These are phyloP conservation scores for Delphinella strobiligena DNA, from an alignment of 2,329 filamentous ascomycete genomes.

Conservation along the genomic window DNA sequence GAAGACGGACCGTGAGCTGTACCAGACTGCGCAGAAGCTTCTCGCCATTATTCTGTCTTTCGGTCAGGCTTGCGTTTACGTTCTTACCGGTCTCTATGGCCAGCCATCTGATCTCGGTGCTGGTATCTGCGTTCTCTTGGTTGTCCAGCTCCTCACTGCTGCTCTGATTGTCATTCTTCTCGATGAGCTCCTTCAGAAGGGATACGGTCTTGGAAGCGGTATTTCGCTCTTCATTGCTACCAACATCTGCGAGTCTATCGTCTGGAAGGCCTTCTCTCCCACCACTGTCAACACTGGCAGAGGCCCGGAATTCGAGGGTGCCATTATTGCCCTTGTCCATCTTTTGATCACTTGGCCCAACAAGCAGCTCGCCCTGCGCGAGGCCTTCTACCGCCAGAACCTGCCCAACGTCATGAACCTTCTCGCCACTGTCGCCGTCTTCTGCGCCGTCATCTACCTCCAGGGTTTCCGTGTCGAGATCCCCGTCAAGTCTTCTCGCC, in stretches of 20 bases:
- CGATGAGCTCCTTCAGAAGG: constrained; percentile 98
- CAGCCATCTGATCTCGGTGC: constrained; percentile 93
- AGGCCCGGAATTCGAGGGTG: constrained; percentile 97
- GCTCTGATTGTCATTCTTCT: constrained; percentile 98
- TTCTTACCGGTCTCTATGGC: constrained; percentile 95
- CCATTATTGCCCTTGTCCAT: constrained; percentile 95
- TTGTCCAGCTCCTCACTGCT: constrained; percentile 94
- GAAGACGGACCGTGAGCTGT: constrained; percentile 98
- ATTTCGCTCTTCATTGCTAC: constrained; percentile 99
- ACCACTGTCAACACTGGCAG: constrained; percentile 99
- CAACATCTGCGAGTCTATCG: constrained; percentile 99
- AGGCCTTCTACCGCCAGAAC: constrained; percentile 99
- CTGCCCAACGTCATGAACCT: constrained; percentile 99
- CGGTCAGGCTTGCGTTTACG: constrained; percentile 94
- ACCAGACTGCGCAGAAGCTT: constrained; percentile 97
- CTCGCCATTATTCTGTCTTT: constrained; percentile 96
- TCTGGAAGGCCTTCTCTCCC: constrained; percentile 99
- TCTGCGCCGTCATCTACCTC: constrained; percentile 93
- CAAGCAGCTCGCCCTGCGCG: constrained; percentile 96
- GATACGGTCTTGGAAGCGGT: constrained; percentile 94
- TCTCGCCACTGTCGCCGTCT: constrained; percentile 81
- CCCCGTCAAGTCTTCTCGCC: constrained; percentile 97
- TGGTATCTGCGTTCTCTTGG: constrained; percentile 94
- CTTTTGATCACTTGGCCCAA: constrained; percentile 96
- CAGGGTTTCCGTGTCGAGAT: constrained; percentile 89